Conservation (phyloP, 768 basidiomycete species). For the Chalciporus pseudorubinellus region DNA sequence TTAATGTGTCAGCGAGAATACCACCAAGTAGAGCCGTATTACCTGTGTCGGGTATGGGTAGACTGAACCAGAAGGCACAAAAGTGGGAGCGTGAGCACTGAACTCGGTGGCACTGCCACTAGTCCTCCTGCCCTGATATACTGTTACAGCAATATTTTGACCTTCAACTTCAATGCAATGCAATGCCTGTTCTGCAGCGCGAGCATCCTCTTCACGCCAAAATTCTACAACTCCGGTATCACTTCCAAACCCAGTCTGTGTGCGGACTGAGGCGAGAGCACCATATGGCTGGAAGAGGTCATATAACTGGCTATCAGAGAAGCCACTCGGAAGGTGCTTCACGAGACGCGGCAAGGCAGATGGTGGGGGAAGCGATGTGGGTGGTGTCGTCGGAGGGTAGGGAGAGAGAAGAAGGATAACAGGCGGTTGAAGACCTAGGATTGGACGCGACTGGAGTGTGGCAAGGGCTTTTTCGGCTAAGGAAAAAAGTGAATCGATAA, state of each 20-base stretch:
- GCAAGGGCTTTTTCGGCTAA: slow-evolving; percentile 87
- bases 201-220: slow-evolving; percentile 85
- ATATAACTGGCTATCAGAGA: slow-evolving; percentile 71
- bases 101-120: slow-evolving; percentile 61
- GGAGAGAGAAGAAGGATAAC: slow-evolving; percentile 73
- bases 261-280: slow-evolving; percentile 74
- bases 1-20: slow-evolving; percentile 1
- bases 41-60: slow-evolving; percentile 66
- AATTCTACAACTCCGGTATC: slow-evolving; percentile 82
- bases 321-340: slow-evolving; percentile 74
- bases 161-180: slow-evolving; percentile 83
- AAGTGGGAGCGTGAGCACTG: slow-evolving; percentile 69
- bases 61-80: slow-evolving; percentile 68
- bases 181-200: slow-evolving; percentile 73
- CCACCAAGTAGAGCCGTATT: slow-evolving; percentile 13
- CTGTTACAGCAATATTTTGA: slow-evolving; percentile 79
- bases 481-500: slow-evolving; percentile 5
- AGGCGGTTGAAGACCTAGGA: slow-evolving; percentile 58
- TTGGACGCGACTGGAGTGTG: slow-evolving; percentile 72
- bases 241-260: slow-evolving; percentile 70
- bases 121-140: slow-evolving; percentile 66
- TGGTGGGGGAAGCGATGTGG: slow-evolving; percentile 72
- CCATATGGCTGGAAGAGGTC: slow-evolving; percentile 85
- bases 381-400: slow-evolving; percentile 76
- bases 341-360: slow-evolving; percentile 77